phyloP scores from a whole-genome alignment of 768 basidiomycete species.

The Amanita rubescens region DNA sequence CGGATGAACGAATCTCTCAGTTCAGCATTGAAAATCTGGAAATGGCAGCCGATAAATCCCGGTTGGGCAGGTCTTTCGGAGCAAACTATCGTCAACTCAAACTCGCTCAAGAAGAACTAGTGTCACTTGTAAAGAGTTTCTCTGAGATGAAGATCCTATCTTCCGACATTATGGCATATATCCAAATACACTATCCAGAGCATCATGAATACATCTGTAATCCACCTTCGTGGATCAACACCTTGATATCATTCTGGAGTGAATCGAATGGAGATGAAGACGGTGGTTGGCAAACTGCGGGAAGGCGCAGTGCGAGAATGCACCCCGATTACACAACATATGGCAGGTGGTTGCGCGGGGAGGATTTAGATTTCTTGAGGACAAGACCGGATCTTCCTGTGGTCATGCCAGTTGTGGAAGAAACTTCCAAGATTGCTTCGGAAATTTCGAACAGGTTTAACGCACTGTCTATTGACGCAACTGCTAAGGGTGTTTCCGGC shows the following conservation, averaged over 20 bases:
- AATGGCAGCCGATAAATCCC: conserved; percentile 30
- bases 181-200: conserved; percentile 40
- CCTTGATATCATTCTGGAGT: conserved; percentile 8
- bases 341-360: conserved; percentile 41
- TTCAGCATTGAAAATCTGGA: conserved; percentile 59
- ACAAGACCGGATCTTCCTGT: conserved; percentile 3
- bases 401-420: background rate
- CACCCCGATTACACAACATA: conserved; percentile 29
- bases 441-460: background rate
- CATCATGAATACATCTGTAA: conserved; percentile 32
- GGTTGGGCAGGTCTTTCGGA: conserved; percentile 28
- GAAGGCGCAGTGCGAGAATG: conserved; percentile 14
- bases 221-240: conserved; percentile 44
- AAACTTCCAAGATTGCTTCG: background rate
- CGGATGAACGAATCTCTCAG: conserved; percentile 51
- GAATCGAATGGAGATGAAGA: conserved; percentile 11
- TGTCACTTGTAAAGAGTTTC: conserved; percentile 35
- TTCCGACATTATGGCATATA: conserved; percentile 31
- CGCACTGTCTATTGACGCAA: background rate
- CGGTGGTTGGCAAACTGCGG: conserved; percentile 28
- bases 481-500: background rate
- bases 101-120: conserved; percentile 38
- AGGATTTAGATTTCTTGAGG: conserved; percentile 42
- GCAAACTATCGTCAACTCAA: conserved; percentile 34
- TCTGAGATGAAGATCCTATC: conserved; percentile 26